phyloP scores from a whole-genome alignment of 805 yeast species.

The Candida nanaspora region DNA sequence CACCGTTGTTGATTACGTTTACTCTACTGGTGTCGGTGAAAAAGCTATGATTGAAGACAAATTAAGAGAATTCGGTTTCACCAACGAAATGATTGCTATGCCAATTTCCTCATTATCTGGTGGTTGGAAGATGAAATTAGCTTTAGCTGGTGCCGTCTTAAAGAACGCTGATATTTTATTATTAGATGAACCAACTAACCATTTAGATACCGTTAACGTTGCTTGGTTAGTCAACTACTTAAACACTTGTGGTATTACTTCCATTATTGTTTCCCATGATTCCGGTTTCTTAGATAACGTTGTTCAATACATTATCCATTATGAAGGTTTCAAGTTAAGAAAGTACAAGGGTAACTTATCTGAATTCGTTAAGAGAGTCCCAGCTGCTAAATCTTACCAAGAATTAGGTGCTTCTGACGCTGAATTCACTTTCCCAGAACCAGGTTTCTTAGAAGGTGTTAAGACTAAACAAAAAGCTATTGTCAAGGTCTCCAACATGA shows the following conservation, averaged over 20 bases:
- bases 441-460: slow-evolving; percentile 99
- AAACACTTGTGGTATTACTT: slow-evolving; percentile 96
- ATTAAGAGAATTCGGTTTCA: slow-evolving; percentile 86
- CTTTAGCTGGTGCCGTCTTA: slow-evolving; percentile 98
- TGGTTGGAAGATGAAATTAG: slow-evolving; percentile 99
- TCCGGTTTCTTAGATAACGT: slow-evolving; percentile 98
- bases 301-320: slow-evolving; percentile 97
- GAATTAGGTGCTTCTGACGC: slow-evolving; percentile 97
- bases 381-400: slow-evolving; percentile 97
- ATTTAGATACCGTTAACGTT: slow-evolving; percentile 98
- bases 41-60: slow-evolving; percentile 64
- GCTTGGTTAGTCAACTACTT: slow-evolving; percentile 99
- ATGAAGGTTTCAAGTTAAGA: slow-evolving; percentile 99
- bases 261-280: slow-evolving; percentile 98
- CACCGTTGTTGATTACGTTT: slow-evolving; percentile 86
- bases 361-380: slow-evolving; percentile 97
- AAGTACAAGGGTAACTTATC: slow-evolving; percentile 99
- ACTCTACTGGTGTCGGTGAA: slow-evolving; percentile 74
- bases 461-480: slow-evolving; percentile 99
- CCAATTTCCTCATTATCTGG: slow-evolving; percentile 97
- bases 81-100: slow-evolving; percentile 88
- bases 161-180: slow-evolving; percentile 96
- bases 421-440: slow-evolving; percentile 98
- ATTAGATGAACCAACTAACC: slow-evolving; percentile 99
- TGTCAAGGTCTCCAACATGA: slow-evolving; percentile 94